These are phyloP conservation scores for Yarrowia sp. DNA, from an alignment of 805 yeast species.

Conservation along the genomic window DNA sequence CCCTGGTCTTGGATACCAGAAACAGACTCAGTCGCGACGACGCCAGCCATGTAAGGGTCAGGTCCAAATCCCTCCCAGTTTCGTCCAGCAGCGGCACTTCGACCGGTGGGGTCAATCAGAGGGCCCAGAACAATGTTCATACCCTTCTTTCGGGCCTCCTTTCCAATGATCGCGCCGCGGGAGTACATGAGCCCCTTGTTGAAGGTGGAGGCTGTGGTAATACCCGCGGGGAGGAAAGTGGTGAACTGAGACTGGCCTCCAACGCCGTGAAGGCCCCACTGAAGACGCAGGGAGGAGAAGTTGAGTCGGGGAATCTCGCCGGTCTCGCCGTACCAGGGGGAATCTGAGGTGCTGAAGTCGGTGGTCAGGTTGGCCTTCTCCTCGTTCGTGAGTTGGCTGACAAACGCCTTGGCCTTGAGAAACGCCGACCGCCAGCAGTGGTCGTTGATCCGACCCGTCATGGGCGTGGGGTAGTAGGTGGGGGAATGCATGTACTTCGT, in stretches of 20 bases:
- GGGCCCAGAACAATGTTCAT: constrained; percentile 59
- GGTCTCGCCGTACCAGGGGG: constrained; percentile 49
- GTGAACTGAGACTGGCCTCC: constrained; percentile 50
- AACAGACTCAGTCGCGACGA: constrained; percentile 51
- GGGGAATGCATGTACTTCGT: constrained; percentile 24
- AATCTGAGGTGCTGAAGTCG: constrained; percentile 47
- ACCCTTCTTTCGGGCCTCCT: constrained; percentile 54
- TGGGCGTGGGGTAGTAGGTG: constrained; percentile 28
- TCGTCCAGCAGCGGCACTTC: constrained; percentile 62
- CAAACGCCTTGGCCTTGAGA: constrained; percentile 53
- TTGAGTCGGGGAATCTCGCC: constrained; percentile 56
- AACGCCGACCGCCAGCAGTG: constrained; percentile 58
- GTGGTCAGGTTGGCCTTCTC: constrained; percentile 64
- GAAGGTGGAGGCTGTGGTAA: constrained; percentile 59
- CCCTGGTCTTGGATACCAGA: constrained; percentile 59
- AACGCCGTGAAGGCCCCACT: constrained; percentile 64
- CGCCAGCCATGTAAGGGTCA: constrained; percentile 61
- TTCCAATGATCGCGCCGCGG: constrained; percentile 57
- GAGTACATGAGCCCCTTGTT: constrained; percentile 52
- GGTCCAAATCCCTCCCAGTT: constrained; percentile 65
- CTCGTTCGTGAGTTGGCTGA: constrained; percentile 53
- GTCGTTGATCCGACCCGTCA: constrained; percentile 33
- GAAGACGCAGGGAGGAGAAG: constrained; percentile 55
- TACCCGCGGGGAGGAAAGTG: constrained; percentile 57
- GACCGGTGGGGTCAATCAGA: constrained; percentile 58